phyloP scores from a whole-genome alignment of 257 asterid species.

The Salvia hispanica region DNA sequence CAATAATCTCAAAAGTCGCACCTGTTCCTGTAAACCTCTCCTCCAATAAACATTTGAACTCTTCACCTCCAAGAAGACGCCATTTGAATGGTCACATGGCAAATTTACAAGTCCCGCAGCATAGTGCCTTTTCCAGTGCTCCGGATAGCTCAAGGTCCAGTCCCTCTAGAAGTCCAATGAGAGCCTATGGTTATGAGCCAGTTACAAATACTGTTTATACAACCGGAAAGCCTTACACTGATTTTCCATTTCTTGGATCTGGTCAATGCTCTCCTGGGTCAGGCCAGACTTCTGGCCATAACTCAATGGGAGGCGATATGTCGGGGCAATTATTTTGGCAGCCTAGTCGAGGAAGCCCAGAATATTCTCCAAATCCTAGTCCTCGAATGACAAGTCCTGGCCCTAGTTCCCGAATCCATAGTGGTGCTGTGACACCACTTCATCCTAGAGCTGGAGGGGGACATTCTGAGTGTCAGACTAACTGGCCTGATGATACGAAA shows the following conservation, averaged over 20 bases:
- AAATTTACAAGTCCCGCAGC: conserved; percentile 74
- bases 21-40: conserved; percentile 62
- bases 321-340: conserved; percentile 86
- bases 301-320: conserved; percentile 97
- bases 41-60: conserved; percentile 52
- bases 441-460: conserved; percentile 93
- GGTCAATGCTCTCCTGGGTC: conserved; percentile 99
- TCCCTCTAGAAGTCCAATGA: conserved; percentile 92
- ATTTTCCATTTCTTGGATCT: conserved; percentile 78
- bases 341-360: conserved; percentile 94
- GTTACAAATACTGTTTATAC: conserved; percentile 55
- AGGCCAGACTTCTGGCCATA: conserved; percentile 96
- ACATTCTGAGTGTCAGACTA: conserved; percentile 61
- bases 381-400: conserved; percentile 97
- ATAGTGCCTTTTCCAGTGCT: conserved; percentile 75
- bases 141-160: conserved; percentile 97
- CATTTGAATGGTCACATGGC: conserved; percentile 58
- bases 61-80: conserved; percentile 69
- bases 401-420: conserved; percentile 93
- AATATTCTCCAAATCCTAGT: conserved; percentile 87
- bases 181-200: conserved; percentile 69
- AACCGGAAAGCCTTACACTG: conserved; percentile 66
- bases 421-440: conserved; percentile 96
- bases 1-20: conserved; percentile 51
- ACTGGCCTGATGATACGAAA: conserved; percentile 82